Conservation (phyloP, 2,329 filamentous ascomycete genomes). For the Venturia aucupariae region DNA sequence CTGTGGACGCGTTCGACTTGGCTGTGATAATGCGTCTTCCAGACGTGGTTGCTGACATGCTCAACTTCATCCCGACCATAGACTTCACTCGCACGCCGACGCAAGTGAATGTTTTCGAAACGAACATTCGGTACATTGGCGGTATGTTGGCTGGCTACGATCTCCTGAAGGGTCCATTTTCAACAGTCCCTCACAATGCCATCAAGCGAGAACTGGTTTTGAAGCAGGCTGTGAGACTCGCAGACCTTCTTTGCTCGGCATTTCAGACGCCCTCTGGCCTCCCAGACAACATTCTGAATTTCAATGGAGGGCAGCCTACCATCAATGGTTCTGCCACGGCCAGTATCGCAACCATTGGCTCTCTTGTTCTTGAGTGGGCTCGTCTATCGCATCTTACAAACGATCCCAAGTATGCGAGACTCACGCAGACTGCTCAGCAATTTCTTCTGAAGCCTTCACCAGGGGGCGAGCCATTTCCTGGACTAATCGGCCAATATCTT, state of each 20-base stretch:
- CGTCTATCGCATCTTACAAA: conserved; percentile 67
- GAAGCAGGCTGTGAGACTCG: conserved; percentile 57
- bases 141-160: conserved; percentile 71
- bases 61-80: conserved; percentile 61
- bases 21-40: conserved; percentile 66
- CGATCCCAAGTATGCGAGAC: conserved; percentile 53
- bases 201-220: conserved; percentile 51
- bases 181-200: conserved; percentile 22
- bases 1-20: conserved; percentile 71
- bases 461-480: conserved; percentile 65
- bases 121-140: conserved; percentile 78
- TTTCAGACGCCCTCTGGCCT: conserved; percentile 71
- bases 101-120: conserved; percentile 72
- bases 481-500: conserved; percentile 61
- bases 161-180: conserved; percentile 61
- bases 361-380: conserved; percentile 76
- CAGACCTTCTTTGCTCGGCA: conserved; percentile 63
- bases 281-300: conserved; percentile 57
- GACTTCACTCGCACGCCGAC: conserved; percentile 46
- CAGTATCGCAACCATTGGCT: conserved; percentile 67
- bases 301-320: conserved; percentile 33
- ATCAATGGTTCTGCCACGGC: conserved; percentile 36
- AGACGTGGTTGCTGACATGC: conserved; percentile 59
- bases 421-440: conserved; percentile 58
- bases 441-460: conserved; percentile 56